A percentile compares a stretch with the other conserved stretches of the same genome.
Conservation (phyloP, 225 moss, liverwort and hornwort species). For the Pleurozium schreberi region DNA sequence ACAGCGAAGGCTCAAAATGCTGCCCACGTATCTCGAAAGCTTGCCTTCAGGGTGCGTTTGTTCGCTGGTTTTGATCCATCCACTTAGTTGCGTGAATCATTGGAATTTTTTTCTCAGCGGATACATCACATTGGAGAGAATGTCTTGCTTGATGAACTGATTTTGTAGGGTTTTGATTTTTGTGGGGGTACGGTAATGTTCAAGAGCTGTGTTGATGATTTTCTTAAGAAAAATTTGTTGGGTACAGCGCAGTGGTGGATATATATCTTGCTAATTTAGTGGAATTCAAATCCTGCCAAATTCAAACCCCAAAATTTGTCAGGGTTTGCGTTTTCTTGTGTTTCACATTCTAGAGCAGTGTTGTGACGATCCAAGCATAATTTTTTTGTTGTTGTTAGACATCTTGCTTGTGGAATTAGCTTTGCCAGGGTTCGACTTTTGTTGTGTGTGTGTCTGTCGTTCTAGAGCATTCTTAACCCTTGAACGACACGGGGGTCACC, state of each 20-base stretch:
- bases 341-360: neutral
- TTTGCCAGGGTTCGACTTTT: neutral
- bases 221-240: neutral
- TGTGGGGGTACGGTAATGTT: neutral
- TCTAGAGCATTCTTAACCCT: neutral
- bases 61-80: too few species aligned
- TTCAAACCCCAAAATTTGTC: neutral
- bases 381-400: too few species aligned
- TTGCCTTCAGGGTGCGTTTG: constrained; percentile 25
- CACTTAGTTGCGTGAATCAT: neutral
- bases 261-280: neutral
- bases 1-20: constrained; percentile 26
- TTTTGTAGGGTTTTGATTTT: neutral
- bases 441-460: too few species aligned
- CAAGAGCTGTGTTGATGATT: neutral
- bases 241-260: neutral
- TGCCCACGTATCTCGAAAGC: constrained; percentile 25
- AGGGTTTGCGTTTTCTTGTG: neutral
- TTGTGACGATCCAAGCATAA: neutral
- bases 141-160: neutral
- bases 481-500: too few species aligned
- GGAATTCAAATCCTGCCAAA: neutral
- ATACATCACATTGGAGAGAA: too few species aligned
- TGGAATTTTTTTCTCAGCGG: too few species aligned
- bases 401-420: too few species aligned